Base-by-base conservation (phyloP, 2,329 filamentous ascomycete genomes). In the Aureobasidium namibiae region DNA sequence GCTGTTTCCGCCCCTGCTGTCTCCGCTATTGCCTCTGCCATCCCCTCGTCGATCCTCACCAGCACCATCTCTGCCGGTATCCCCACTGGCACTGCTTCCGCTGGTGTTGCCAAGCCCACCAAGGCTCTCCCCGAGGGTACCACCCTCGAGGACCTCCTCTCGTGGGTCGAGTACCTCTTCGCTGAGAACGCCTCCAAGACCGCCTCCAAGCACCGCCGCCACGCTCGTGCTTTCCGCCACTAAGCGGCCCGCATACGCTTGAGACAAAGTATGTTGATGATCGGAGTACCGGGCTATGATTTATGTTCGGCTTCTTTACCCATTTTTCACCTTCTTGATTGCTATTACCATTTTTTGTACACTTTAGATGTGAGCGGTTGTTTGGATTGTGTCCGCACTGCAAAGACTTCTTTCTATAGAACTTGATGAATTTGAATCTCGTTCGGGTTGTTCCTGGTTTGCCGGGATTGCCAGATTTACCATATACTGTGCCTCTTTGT, bases 111-210 rank as follows among this genome's bases (percentile, higher is more conserved):
- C 45, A 52, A 57, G 29, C 64, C 63, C 41, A 50, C 61, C 38
- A 67, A 69, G 60, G 34, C 62, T 29, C 63, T 68, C 7, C 67
- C 67, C 10, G 63, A 61, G 24, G 67, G 66, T 53, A 66, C 62
- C 59, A 67, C 66, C 1, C 52, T 68, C 18, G 60, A 61, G 31
- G 67, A 68, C 45, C 58, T 69, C 58, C 61, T 67, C 41, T 57
- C 64, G 45, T 68, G 66, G 67, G 63, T 67, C 18, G 60, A 64
- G 36, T 67, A 66, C 62, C 53, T 68, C 31, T 52, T 67, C 45
- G 60, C 62, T 56, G 49, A 67, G 61, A 49, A 38, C 39, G 7
- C 39, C 34, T 4, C 26, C 18, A 34, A 41, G 23, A 26, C 41
- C 31, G 21, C 54, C 33, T 38, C 23, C 42, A 58, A 48, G 26